phyloP scores from a whole-genome alignment of 2,329 filamentous ascomycete genomes.

The Zasmidium citrigriseum region DNA sequence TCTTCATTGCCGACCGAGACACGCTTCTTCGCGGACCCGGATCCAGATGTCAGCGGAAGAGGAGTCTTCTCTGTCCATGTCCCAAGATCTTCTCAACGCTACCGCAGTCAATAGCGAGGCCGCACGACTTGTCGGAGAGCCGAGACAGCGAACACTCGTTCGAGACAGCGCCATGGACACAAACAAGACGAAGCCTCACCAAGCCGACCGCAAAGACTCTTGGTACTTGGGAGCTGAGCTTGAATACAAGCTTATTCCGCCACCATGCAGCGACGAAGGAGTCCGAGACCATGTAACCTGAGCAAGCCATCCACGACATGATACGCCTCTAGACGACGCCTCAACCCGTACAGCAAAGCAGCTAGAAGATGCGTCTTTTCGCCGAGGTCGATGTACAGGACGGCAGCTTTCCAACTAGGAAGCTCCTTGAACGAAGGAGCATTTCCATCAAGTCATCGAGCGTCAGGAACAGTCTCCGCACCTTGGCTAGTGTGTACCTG shows the following conservation, averaged over 20 bases:
- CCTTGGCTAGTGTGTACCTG: background rate
- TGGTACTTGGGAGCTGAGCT: conserved; percentile 6
- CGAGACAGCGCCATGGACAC: no score
- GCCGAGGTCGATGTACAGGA: background rate
- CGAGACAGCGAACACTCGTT: no score
- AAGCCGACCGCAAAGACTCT: background rate
- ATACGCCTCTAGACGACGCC: background rate
- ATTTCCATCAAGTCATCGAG: background rate
- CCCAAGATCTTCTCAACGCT: no score
- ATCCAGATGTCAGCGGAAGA: no score
- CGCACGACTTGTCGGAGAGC: no score
- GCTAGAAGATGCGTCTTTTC: background rate
- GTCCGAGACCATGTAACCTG: background rate
- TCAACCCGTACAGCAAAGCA: background rate
- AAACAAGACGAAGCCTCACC: no score
- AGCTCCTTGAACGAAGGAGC: background rate
- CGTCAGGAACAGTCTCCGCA: background rate
- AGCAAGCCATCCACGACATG: background rate
- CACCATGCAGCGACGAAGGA: background rate
- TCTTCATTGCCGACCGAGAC: no score
- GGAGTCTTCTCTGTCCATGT: no score
- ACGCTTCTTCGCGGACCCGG: no score
- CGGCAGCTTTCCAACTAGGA: background rate
- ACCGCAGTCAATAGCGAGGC: no score
- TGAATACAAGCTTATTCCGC: conserved; percentile 1